A percentile compares a stretch with the other conserved stretches of the same genome.
Conservation (phyloP, 768 basidiomycete species). For the Termitomyces heimii region DNA sequence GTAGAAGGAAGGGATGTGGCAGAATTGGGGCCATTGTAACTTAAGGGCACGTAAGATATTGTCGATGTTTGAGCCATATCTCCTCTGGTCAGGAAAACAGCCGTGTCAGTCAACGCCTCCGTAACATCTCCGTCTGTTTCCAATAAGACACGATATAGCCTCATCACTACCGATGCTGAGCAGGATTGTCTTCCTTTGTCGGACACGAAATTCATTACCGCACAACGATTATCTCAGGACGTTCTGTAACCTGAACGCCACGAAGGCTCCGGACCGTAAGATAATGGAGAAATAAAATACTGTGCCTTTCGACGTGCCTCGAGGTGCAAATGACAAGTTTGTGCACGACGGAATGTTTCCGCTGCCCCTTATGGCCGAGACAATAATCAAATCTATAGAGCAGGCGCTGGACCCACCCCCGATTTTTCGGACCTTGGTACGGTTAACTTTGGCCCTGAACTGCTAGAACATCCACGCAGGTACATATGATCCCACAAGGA, state of each 20-base stretch:
- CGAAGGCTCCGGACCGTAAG: slow-evolving; percentile 20
- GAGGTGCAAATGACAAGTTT: slow-evolving; percentile 19
- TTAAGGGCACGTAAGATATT: not conserved
- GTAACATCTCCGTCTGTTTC: slow-evolving; percentile 21
- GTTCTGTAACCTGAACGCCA: slow-evolving; percentile 23
- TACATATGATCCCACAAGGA: slow-evolving; percentile 20
- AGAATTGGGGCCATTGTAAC: not conserved
- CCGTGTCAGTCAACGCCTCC: slow-evolving; percentile 15
- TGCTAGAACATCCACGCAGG: slow-evolving; percentile 22
- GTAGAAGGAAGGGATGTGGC: no score
- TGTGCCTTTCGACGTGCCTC: slow-evolving; percentile 12
- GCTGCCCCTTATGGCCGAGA: slow-evolving; percentile 8
- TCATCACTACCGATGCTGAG: slow-evolving; percentile 20
- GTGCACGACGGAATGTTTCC: slow-evolving; percentile 14
- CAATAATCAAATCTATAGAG: slow-evolving; percentile 22
- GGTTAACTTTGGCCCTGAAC: slow-evolving; percentile 10
- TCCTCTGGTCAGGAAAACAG: not conserved
- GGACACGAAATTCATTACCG: slow-evolving; percentile 18
- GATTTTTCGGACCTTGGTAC: slow-evolving; percentile 19
- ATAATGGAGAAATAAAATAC: slow-evolving; percentile 21
- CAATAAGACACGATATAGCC: slow-evolving; percentile 24
- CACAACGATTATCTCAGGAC: slow-evolving; percentile 13
- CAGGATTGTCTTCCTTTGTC: slow-evolving; percentile 20
- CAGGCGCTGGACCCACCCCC: slow-evolving; percentile 28
- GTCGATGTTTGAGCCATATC: not conserved